Percentiles rank a stretch among this genome's conserved stretches.
phyloP scores from a whole-genome alignment of 192 early-diverging fungal genomes.

The Backusella tarrabulga region DNA sequence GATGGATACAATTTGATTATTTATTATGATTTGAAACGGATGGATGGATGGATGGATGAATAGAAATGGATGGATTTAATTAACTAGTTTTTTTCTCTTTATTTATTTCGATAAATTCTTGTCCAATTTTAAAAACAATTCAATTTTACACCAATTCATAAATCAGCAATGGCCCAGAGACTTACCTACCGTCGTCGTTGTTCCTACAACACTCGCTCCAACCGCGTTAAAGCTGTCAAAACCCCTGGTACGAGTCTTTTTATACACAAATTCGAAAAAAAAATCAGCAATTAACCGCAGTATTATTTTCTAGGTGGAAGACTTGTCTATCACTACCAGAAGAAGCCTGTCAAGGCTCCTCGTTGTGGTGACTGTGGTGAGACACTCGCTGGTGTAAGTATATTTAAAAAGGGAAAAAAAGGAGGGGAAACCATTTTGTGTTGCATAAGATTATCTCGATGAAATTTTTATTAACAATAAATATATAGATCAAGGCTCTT shows the following conservation, averaged over 20 bases:
- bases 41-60: slow-evolving; percentile 6
- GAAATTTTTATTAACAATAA: background rate
- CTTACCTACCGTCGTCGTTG: slow-evolving; percentile 83
- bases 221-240: slow-evolving; percentile 84
- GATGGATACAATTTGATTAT: background rate
- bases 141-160: background rate
- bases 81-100: background rate
- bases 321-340: slow-evolving; percentile 87
- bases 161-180: slow-evolving; percentile 68
- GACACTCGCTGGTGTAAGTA: slow-evolving; percentile 82
- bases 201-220: slow-evolving; percentile 90
- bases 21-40: background rate
- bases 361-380: slow-evolving; percentile 97
- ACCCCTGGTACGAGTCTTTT: slow-evolving; percentile 63
- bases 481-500: slow-evolving; percentile 56
- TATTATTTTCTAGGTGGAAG: slow-evolving; percentile 66
- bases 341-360: slow-evolving; percentile 89
- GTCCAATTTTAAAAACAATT: background rate
- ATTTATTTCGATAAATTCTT: background rate
- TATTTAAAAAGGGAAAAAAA: background rate
- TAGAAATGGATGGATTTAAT: slow-evolving; percentile 1
- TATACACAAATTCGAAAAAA: background rate
- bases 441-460: background rate
- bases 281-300: background rate
- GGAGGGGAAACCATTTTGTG: background rate